These are phyloP conservation scores for Oidiodendron maius DNA, from an alignment of 495 filamentous ascomycete genomes.

Conservation along the genomic window DNA sequence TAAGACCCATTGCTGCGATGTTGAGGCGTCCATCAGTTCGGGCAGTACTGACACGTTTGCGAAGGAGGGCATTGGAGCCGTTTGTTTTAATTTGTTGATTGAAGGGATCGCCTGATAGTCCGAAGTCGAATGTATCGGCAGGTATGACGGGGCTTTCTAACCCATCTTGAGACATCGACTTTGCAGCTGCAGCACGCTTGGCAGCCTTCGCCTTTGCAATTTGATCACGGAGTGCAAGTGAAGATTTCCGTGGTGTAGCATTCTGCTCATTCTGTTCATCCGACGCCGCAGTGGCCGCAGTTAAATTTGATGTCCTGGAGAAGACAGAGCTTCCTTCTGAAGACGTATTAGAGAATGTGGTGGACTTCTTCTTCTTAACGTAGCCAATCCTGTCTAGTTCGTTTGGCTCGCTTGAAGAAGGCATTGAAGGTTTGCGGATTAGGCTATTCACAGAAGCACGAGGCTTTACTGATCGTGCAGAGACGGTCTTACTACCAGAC, in stretches of 20 bases:
- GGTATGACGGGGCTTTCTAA: constrained; percentile 39
- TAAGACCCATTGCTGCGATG: constrained; percentile 78
- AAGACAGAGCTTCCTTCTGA: constrained; percentile 35
- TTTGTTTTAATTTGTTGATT: constrained; percentile 56
- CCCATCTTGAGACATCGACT: constrained; percentile 29
- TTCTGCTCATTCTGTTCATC: constrained; percentile 12
- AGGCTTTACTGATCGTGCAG: constrained; percentile 41
- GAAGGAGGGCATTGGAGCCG: constrained; percentile 56
- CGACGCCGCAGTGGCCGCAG: constrained; percentile 25
- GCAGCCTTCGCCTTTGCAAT: constrained; percentile 94
- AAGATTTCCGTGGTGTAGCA: constrained; percentile 52
- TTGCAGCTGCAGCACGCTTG: constrained; percentile 49
- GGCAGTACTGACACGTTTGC: constrained; percentile 69
- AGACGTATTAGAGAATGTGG: constrained; percentile 37
- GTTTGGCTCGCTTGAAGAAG: constrained; percentile 32
- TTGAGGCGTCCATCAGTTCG: constrained; percentile 80
- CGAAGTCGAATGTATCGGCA: constrained; percentile 49
- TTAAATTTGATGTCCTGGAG: constrained; percentile 27
- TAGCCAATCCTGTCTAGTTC: constrained; percentile 29
- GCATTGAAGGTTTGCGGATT: constrained; percentile 45
- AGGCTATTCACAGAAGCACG: constrained; percentile 50
- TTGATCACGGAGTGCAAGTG: constrained; percentile 75
- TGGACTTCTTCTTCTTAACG: constrained; percentile 35
- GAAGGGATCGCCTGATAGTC: constrained; percentile 56
- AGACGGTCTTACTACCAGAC: constrained; percentile 43